phyloP scores from a whole-genome alignment of 108 stramenopile genomes.

The Cyclotella kingstonii region DNA sequence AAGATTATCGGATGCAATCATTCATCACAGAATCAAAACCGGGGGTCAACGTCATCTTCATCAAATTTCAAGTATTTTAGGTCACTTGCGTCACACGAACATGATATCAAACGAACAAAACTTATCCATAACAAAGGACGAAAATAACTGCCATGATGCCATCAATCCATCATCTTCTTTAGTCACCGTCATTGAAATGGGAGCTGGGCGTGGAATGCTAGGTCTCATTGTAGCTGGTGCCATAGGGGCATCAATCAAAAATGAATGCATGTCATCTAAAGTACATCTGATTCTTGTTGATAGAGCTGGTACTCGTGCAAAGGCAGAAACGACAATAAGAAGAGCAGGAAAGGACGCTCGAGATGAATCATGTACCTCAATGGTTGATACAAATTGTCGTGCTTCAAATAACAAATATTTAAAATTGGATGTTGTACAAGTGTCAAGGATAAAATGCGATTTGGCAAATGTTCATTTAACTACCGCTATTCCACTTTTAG shows the following conservation, averaged over 20 bases:
- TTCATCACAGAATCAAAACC: conserved; percentile 53
- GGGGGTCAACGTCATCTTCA: conserved; percentile 70
- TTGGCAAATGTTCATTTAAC: conserved; percentile 71
- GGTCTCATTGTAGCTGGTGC: conserved; percentile 70
- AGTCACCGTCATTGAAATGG: conserved; percentile 64
- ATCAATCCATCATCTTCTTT: neutral
- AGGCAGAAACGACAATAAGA: conserved; percentile 77
- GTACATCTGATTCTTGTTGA: conserved; percentile 73
- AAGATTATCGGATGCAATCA: conserved; percentile 33
- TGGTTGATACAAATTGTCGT: too few species aligned
- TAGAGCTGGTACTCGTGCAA: conserved; percentile 67
- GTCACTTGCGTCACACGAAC: conserved; percentile 53
- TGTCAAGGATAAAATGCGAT: conserved; percentile 70
- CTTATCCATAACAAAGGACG: neutral
- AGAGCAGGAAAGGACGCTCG: conserved; percentile 12
- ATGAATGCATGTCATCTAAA: conserved; percentile 4
- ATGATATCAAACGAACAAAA: conserved; percentile 27
- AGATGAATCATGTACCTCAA: neutral
- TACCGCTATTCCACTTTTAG: conserved; percentile 28
- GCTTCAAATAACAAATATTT: conserved; percentile 13
- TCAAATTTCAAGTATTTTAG: conserved; percentile 76
- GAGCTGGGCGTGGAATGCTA: conserved; percentile 81
- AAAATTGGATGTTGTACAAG: conserved; percentile 47
- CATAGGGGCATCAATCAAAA: conserved; percentile 27
- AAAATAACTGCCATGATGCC: neutral